Percentiles rank a stretch among this genome's conserved stretches.
Conservation (phyloP, 352 stramenopile genomes). For the Globisporangium viniferum region DNA sequence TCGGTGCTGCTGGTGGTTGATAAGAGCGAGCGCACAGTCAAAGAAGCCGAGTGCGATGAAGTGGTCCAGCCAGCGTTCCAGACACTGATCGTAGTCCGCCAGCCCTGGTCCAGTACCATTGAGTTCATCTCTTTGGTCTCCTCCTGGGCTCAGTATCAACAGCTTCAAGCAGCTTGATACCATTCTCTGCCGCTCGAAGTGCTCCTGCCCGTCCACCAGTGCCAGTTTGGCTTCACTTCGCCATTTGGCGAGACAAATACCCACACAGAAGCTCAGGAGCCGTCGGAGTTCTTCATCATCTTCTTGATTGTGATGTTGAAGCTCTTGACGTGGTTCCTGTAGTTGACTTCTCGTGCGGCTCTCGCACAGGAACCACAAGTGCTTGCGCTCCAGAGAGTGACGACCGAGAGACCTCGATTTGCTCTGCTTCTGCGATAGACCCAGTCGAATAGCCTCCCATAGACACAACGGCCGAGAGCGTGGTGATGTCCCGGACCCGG, state of each 20-base stretch:
- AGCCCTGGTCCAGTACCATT: neutral
- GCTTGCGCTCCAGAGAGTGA: constrained; percentile 19
- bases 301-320: neutral
- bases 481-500: no score
- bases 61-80: constrained; percentile 17
- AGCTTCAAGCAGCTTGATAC: neutral
- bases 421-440: neutral
- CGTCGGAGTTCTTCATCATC: neutral
- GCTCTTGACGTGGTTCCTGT: no score
- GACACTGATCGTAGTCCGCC: neutral
- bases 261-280: constrained; percentile 4
- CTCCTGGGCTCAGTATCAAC: neutral
- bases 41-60: constrained; percentile 22
- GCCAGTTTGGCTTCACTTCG: neutral
- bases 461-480: neutral
- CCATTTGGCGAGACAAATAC: constrained; percentile 1
- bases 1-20: constrained; percentile 4
- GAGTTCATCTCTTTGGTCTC: neutral
- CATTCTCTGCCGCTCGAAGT: neutral
- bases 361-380: constrained; percentile 25
- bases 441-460: neutral
- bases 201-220: neutral
- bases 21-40: constrained; percentile 24
- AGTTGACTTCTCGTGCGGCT: neutral
- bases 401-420: neutral